Conservation (phyloP, 1,139 yeast species). For the Taphrina wiesneri region DNA sequence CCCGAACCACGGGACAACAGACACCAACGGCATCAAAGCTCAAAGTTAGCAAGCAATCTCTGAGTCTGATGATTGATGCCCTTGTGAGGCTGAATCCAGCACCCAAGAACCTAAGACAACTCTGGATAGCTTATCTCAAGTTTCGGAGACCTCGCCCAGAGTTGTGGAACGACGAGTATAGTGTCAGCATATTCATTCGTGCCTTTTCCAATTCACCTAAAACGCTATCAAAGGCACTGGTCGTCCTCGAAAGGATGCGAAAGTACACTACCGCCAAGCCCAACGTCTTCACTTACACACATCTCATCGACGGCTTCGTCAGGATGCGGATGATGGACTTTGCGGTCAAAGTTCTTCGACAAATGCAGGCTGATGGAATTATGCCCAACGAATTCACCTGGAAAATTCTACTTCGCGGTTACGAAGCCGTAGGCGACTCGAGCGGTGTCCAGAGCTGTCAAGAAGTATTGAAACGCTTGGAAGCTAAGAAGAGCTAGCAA, state of each 20-base stretch:
- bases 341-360: conserved; percentile 18
- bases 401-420: conserved; percentile 7
- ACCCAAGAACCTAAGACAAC: conserved; percentile 4
- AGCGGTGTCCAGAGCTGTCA: not conserved
- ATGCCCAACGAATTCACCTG: conserved; percentile 15
- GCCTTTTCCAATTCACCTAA: conserved; percentile 14
- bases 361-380: conserved; percentile 23
- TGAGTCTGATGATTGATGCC: conserved; percentile 23
- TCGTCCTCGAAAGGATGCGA: conserved; percentile 13
- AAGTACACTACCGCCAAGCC: not conserved
- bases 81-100: conserved; percentile 19
- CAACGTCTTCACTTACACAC: conserved; percentile 18
- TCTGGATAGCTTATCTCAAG: conserved; percentile 3
- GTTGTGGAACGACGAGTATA: conserved; percentile 1
- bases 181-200: conserved; percentile 19
- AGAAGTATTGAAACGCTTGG: not conserved
- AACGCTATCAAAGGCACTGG: conserved; percentile 15
- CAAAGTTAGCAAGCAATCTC: conserved; percentile 8
- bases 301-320: conserved; percentile 23
- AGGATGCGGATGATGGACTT: conserved; percentile 13
- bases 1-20: not conserved
- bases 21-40: not conserved
- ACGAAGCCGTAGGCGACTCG: conserved; percentile 10
- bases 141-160: not conserved
- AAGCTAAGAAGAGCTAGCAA: not conserved